Evolutionary conservation across 768 basidiomycete species (phyloP).

Genomic region (Psilocybe cubensis): DNA sequence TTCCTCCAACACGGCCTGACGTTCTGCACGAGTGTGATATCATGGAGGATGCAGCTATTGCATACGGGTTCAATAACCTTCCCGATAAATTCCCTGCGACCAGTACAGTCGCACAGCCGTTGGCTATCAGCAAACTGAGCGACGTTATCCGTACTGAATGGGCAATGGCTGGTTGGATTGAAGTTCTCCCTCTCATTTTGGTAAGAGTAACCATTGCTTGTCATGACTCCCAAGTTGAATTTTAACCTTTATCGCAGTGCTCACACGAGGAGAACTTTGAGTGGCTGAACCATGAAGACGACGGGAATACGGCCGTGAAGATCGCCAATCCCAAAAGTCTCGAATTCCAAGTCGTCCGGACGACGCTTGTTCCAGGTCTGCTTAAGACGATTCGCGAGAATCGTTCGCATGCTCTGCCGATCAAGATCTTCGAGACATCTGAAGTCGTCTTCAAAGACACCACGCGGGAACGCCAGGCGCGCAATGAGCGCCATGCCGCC

Average conservation of each 20-base stretch:
- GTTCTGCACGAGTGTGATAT: slow-evolving; percentile 98
- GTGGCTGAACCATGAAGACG: slow-evolving; percentile 87
- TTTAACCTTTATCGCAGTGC: slow-evolving; percentile 63
- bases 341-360: slow-evolving; percentile 98
- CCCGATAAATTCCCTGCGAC: slow-evolving; percentile 91
- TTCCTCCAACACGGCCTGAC: slow-evolving; percentile 97
- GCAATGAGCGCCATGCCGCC: slow-evolving; percentile 87
- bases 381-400: slow-evolving; percentile 98
- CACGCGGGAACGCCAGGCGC: slow-evolving; percentile 76
- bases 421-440: slow-evolving; percentile 92
- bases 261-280: slow-evolving; percentile 99
- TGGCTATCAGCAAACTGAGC: slow-evolving; percentile 86
- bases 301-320: slow-evolving; percentile 79
- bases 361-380: slow-evolving; percentile 92
- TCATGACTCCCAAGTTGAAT: background rate
- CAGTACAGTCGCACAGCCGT: slow-evolving; percentile 92
- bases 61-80: slow-evolving; percentile 97
- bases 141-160: slow-evolving; percentile 91
- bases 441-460: slow-evolving; percentile 92
- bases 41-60: slow-evolving; percentile 98
- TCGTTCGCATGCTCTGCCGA: slow-evolving; percentile 87
- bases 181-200: slow-evolving; percentile 92
- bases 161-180: slow-evolving; percentile 95
- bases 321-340: slow-evolving; percentile 97
- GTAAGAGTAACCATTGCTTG: slow-evolving; percentile 46